These are phyloP conservation scores for Pyrus betulifolia DNA, from an alignment of 306 rosid species.

Conservation along the genomic window DNA sequence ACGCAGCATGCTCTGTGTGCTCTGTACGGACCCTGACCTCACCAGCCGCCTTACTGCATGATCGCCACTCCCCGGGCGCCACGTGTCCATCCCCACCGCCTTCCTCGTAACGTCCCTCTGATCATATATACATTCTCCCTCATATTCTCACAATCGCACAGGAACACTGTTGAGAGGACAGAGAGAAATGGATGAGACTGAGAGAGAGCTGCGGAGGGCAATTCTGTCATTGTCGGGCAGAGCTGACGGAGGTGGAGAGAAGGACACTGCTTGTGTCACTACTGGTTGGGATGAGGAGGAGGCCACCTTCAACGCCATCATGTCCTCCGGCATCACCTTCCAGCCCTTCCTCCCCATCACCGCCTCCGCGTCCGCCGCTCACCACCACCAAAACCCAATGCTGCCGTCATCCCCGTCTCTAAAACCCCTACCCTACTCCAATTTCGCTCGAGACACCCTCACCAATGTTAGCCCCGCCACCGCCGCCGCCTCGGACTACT, in stretches of 20 bases:
- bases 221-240: background rate
- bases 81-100: background rate
- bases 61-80: background rate
- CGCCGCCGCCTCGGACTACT: background rate
- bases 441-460: constrained; percentile 6
- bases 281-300: background rate
- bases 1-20: background rate
- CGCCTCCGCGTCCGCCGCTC: constrained; percentile 4
- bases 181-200: background rate
- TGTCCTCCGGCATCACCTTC: constrained; percentile 28
- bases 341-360: constrained; percentile 35
- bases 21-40: background rate
- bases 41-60: background rate
- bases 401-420: background rate
- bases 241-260: background rate
- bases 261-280: background rate
- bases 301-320: constrained; percentile 35
- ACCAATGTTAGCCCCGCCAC: background rate
- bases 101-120: too few relatives aligned
- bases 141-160: too few relatives aligned
- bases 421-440: background rate
- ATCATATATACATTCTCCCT: background rate
- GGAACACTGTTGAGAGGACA: too few relatives aligned
- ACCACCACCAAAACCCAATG: background rate
- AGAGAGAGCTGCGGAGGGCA: background rate